These are phyloP conservation scores for Vinca minor DNA, from an alignment of 257 asterid genomes.

Conservation along the genomic window DNA sequence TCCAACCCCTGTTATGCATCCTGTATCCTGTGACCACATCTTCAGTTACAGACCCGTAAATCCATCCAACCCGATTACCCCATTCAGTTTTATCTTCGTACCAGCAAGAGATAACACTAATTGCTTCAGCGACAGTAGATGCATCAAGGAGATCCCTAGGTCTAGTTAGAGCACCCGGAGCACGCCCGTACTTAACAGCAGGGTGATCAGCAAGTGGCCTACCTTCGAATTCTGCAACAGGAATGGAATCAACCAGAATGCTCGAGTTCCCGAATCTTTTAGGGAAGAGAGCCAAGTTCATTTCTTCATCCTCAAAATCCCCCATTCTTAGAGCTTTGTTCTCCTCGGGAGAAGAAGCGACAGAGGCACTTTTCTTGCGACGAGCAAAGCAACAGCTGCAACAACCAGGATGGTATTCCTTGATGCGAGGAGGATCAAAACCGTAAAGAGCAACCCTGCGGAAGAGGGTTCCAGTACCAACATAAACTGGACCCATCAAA, in stretches of 20 bases:
- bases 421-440: conserved; percentile 75
- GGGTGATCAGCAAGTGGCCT: conserved; percentile 89
- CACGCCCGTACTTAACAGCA: conserved; percentile 64
- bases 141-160: conserved; percentile 76
- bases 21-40: conserved; percentile 87
- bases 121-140: conserved; percentile 79
- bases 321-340: conserved; percentile 63
- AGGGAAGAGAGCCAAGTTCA: conserved; percentile 59
- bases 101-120: conserved; percentile 84
- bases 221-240: conserved; percentile 75
- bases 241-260: conserved; percentile 67
- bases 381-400: conserved; percentile 55
- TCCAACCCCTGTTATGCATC: conserved; percentile 91
- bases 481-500: conserved; percentile 76
- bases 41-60: conserved; percentile 78
- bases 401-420: conserved; percentile 55
- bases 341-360: conserved; percentile 55
- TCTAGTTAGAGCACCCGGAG: conserved; percentile 68
- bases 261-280: conserved; percentile 76
- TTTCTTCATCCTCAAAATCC: conserved; percentile 56
- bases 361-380: conserved; percentile 33
- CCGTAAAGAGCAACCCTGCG: conserved; percentile 76
- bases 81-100: conserved; percentile 88
- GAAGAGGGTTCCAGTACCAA: conserved; percentile 82
- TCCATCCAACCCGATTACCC: conserved; percentile 92